Evolutionary conservation across 2,329 filamentous ascomycete species (phyloP), one percentile per base, ranked within the genome.

Genomic region (Phoma sp.): DNA sequence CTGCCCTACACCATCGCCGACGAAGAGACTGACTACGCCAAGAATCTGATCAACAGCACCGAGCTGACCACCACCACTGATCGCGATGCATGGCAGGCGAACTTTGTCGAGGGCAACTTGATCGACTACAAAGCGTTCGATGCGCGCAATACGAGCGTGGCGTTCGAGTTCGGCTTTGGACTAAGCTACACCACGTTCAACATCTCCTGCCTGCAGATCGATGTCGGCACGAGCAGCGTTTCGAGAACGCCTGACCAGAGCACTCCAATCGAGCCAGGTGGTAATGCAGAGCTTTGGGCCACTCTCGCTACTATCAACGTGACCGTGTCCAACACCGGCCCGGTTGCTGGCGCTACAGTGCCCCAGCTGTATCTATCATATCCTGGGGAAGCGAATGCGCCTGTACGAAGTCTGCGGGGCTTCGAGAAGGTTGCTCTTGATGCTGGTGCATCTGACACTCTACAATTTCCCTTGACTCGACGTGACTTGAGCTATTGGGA

Each of bases 1-100:
- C 78, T 97, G 1, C 92, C 92, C 0, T 96, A 96, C 75, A 96
- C 92, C 0, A 88, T 96, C 39, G 90, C 90, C 10, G 88, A 86
- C 65, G 79, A 80, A 0, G 79, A 88, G 1, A 79, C 83, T 19
- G 91, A 96, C 69, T 93, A 95, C 58, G 50, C 51, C 4, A 71
- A 50, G 19, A 67, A 69, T 17, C 69, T 77, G 25, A 68, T 72
- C 29, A 78, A 77, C 57, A 76, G 69, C 35, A 71, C 70, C 6
- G 70, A 57, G 6, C 62, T 76, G 0, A 41, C 58, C n/a, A 63
- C 65, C 3, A 72, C 71, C 0, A 72, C 61, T 1, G 69, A 78
- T 53, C 66, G 74, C 0, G 63, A 72, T 47, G 74, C 74, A 0
- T 80, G 77, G 77, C 79, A 82, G 55, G 75, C 75, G 19, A 76